Conservation (phyloP, 2,329 filamentous ascomycete species). For the Colletotrichum chlorophyti region DNA sequence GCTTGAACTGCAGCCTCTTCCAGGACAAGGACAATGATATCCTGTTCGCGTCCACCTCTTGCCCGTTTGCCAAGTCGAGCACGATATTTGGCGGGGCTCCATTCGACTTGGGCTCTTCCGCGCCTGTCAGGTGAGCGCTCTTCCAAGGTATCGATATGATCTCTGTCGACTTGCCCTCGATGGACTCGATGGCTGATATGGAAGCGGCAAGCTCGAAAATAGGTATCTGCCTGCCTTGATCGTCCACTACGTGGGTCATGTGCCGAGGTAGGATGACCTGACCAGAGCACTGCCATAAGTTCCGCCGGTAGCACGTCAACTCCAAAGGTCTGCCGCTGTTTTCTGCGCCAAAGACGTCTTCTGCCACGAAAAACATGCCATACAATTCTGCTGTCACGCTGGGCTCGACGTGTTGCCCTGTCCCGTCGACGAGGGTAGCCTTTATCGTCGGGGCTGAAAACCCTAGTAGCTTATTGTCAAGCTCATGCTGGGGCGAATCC, state of each 20-base stretch:
- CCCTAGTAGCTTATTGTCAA: constrained; percentile 75
- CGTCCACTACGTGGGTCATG: constrained; percentile 71
- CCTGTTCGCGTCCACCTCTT: constrained; percentile 79
- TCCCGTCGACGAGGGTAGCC: constrained; percentile 69
- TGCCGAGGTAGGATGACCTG: constrained; percentile 80
- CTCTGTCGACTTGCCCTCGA: constrained; percentile 89
- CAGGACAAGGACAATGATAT: constrained; percentile 86
- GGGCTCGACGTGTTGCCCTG: constrained; percentile 64
- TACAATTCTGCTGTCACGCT: constrained; percentile 78
- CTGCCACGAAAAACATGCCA: constrained; percentile 88
- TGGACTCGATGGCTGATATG: constrained; percentile 87
- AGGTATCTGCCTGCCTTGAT: constrained; percentile 79
- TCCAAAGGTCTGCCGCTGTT: constrained; percentile 70
- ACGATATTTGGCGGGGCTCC: constrained; percentile 60
- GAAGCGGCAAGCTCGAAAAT: constrained; percentile 81
- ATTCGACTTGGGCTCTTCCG: constrained; percentile 56
- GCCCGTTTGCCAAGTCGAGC: constrained; percentile 62
- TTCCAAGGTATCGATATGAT: constrained; percentile 98
- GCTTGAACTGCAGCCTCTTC: constrained; percentile 95
- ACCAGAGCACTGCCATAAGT: constrained; percentile 93
- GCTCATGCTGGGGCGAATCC: constrained; percentile 60
- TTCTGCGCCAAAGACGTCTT: constrained; percentile 76
- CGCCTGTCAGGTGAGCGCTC: constrained; percentile 64
- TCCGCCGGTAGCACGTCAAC: constrained; percentile 92
- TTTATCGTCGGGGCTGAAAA: constrained; percentile 71